Evolutionary conservation across 768 basidiomycete genomes (phyloP).

Genomic region (Serendipita sp.): DNA sequence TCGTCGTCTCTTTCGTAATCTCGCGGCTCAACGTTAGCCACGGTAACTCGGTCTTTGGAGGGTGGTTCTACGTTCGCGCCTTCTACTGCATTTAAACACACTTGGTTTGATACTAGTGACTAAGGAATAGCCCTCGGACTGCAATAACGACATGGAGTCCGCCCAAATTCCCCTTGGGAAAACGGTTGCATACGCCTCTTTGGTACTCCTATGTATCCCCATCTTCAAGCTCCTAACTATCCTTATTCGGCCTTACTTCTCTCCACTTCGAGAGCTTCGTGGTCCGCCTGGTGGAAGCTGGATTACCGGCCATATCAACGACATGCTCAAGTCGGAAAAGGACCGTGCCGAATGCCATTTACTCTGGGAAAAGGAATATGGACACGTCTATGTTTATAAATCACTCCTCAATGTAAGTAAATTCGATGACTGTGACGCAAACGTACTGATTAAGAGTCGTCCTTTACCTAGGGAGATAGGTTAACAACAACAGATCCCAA

Average conservation of each 20-base stretch:
- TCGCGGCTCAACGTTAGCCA: too few species aligned
- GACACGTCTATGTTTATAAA: slow-evolving; percentile 5
- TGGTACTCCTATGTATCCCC: not conserved
- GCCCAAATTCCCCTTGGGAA: too few species aligned
- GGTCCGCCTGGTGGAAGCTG: not conserved
- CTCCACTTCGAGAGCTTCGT: not conserved
- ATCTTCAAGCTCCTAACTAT: not conserved
- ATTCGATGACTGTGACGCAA: too few species aligned
- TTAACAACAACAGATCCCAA: not conserved
- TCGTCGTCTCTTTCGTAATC: too few species aligned
- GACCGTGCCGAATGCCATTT: slow-evolving; percentile 1
- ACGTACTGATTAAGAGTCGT: too few species aligned
- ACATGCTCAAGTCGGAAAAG: not conserved
- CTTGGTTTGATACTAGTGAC: too few species aligned
- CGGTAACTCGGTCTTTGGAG: too few species aligned
- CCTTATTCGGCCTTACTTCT: not conserved
- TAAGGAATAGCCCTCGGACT: too few species aligned
- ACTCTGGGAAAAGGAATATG: not conserved
- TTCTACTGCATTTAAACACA: too few species aligned
- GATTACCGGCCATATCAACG: slow-evolving; percentile 3
- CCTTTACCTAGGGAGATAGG: not conserved
- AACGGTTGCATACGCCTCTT: too few species aligned
- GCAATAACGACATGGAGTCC: too few species aligned
- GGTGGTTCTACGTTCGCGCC: too few species aligned
- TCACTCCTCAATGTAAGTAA: not conserved